Percentiles rank a stretch among this genome's conserved stretches.
phyloP scores from a whole-genome alignment of 306 rosid genomes.

The Cucurbita argyrosperma region DNA sequence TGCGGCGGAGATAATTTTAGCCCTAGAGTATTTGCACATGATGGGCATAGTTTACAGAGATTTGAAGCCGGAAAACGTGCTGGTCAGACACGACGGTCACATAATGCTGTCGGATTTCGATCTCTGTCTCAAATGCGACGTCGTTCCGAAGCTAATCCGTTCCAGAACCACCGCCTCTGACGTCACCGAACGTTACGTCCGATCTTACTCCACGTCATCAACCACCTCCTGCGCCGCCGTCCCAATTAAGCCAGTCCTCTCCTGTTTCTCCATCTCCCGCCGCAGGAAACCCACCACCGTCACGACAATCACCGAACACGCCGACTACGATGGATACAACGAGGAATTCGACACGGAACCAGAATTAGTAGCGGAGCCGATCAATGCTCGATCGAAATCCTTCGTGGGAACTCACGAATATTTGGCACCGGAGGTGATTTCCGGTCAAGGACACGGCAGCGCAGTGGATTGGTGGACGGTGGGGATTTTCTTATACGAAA shows the following conservation, averaged over 20 bases:
- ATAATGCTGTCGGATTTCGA: slow-evolving; percentile 94
- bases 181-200: not conserved
- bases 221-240: slow-evolving; percentile 42
- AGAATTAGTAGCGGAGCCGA: slow-evolving; percentile 83
- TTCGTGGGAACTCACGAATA: slow-evolving; percentile 94
- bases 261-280: slow-evolving; percentile 53
- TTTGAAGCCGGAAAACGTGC: slow-evolving; percentile 88
- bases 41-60: slow-evolving; percentile 96
- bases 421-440: slow-evolving; percentile 83
- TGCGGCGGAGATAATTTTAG: slow-evolving; percentile 80
- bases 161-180: slow-evolving; percentile 16
- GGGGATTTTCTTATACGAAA: slow-evolving; percentile 81
- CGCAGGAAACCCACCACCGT: slow-evolving; percentile 34
- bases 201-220: not conserved
- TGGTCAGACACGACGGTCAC: slow-evolving; percentile 88
- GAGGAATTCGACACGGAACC: slow-evolving; percentile 9
- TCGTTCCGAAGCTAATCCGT: slow-evolving; percentile 59
- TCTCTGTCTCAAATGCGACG: slow-evolving; percentile 88
- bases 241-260: slow-evolving; percentile 80
- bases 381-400: slow-evolving; percentile 64
- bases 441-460: slow-evolving; percentile 93
- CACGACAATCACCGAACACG: slow-evolving; percentile 54
- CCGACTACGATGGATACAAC: not conserved
- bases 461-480: slow-evolving; percentile 98
- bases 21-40: slow-evolving; percentile 89